phyloP scores from a whole-genome alignment of 78 protist species.

The Planoprotostelium fungivorum region DNA sequence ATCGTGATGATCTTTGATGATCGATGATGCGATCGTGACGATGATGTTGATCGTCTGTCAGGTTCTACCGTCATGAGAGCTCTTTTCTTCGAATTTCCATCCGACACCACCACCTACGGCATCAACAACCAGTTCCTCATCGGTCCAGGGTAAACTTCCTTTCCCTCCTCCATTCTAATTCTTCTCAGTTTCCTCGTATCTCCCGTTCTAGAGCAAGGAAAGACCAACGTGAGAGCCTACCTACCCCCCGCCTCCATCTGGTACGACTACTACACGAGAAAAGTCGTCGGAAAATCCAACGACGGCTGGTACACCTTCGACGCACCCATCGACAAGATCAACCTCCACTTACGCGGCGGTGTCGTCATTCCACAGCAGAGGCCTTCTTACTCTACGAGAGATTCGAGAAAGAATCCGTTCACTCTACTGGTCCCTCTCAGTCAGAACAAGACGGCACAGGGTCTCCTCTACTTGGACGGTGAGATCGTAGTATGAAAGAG shows the following conservation, averaged over 20 bases:
- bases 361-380: constrained; percentile 27
- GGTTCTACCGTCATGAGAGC: constrained; percentile 63
- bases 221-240: constrained; percentile 38
- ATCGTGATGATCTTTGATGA: background rate
- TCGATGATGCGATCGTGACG: background rate
- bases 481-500: too few species aligned
- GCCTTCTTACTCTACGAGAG: background rate
- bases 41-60: too few species aligned
- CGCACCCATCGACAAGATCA: constrained; percentile 42
- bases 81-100: constrained; percentile 62
- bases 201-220: constrained; percentile 65
- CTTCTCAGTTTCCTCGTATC: constrained; percentile 34
- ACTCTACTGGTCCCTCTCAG: constrained; percentile 14
- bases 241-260: constrained; percentile 49
- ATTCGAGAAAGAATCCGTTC: constrained; percentile 8
- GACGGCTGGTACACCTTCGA: constrained; percentile 3
- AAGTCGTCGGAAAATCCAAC: background rate
- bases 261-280: constrained; percentile 55
- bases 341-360: constrained; percentile 51
- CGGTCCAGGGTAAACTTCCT: constrained; percentile 22
- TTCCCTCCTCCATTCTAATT: background rate
- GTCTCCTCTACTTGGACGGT: constrained; percentile 36
- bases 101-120: constrained; percentile 32
- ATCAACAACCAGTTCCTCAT: constrained; percentile 69
- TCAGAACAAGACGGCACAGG: background rate